Conservation (phyloP, 139 green algal genomes). For the Tetraselmis striata region DNA sequence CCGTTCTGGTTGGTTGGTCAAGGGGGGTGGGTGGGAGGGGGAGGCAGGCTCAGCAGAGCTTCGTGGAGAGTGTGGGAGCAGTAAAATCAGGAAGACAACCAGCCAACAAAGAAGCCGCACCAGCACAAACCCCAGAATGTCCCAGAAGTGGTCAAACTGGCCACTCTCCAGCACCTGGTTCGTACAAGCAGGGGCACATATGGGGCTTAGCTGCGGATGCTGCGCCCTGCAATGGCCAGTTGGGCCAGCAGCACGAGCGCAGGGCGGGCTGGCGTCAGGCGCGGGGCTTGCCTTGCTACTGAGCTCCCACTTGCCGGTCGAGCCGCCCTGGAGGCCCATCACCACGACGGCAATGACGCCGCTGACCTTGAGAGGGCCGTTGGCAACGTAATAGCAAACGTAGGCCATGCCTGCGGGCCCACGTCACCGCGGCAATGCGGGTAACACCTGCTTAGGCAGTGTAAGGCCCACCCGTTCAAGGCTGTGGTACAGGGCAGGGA, state of each 20-base stretch:
- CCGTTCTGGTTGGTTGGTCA: conserved; percentile 12
- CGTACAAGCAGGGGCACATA: too few relatives aligned
- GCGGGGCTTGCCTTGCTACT: too few relatives aligned
- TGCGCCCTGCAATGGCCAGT: too few relatives aligned
- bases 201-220: too few relatives aligned
- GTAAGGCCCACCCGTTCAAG: too few relatives aligned
- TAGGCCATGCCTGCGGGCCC: conserved; percentile 2
- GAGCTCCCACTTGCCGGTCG: conserved; percentile 59
- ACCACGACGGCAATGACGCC: conserved; percentile 80
- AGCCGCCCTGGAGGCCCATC: conserved; percentile 76
- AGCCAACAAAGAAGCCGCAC: too few relatives aligned
- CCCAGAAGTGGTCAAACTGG: conserved; percentile 43
- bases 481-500: too few relatives aligned
- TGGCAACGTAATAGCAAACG: conserved; percentile 55
- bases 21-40: background rate
- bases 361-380: conserved; percentile 46
- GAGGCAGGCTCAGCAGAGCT: background rate
- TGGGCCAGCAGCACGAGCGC: too few relatives aligned
- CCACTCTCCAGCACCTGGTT: conserved; percentile 35
- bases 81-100: conserved; percentile 23
- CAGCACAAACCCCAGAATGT: conserved; percentile 42
- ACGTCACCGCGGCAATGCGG: too few relatives aligned
- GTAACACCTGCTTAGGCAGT: too few relatives aligned
- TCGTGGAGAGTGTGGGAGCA: background rate
- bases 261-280: too few relatives aligned